phyloP scores from a whole-genome alignment of 345 rosid species.

The Brassica nigra region DNA sequence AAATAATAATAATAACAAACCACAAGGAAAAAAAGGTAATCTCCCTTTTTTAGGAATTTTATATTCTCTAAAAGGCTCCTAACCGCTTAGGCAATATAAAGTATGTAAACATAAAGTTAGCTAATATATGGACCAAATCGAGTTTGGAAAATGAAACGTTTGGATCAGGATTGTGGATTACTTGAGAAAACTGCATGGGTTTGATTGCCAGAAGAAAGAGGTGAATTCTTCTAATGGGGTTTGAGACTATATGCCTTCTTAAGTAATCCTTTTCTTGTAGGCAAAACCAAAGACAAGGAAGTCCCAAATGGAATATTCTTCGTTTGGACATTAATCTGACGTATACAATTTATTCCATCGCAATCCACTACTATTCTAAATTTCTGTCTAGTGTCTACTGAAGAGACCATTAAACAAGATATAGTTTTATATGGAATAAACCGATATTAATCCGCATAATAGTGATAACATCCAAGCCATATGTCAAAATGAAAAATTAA shows the following conservation, averaged over 20 bases:
- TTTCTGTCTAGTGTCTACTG: background rate
- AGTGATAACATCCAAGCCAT: background rate
- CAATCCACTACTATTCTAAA: background rate
- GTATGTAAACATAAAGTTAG: background rate
- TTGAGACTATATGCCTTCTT: slow-evolving; percentile 1
- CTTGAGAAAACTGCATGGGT: slow-evolving; percentile 31
- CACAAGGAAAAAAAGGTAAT: slow-evolving; percentile 3
- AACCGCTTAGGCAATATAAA: background rate
- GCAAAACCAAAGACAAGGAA: slow-evolving; percentile 12
- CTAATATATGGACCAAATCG: slow-evolving; percentile 24
- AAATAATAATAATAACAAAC: background rate
- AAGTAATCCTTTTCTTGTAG: slow-evolving; percentile 36
- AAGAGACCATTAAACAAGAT: slow-evolving; percentile 4
- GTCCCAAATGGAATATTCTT: slow-evolving; percentile 17
- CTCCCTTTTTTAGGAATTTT: slow-evolving; percentile 11
- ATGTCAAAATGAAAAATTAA: background rate
- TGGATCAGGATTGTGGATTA: slow-evolving; percentile 36
- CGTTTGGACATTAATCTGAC: background rate
- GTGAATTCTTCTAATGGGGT: slow-evolving; percentile 23
- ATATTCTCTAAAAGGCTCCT: background rate
- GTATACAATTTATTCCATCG: background rate
- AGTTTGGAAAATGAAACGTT: slow-evolving; percentile 23
- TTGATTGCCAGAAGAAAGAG: slow-evolving; percentile 29
- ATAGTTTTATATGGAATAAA: background rate
- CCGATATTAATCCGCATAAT: background rate